Evolutionary conservation across 2,329 filamentous ascomycete species (phyloP).

Genomic region (Pseudogymnoascus sp.): DNA sequence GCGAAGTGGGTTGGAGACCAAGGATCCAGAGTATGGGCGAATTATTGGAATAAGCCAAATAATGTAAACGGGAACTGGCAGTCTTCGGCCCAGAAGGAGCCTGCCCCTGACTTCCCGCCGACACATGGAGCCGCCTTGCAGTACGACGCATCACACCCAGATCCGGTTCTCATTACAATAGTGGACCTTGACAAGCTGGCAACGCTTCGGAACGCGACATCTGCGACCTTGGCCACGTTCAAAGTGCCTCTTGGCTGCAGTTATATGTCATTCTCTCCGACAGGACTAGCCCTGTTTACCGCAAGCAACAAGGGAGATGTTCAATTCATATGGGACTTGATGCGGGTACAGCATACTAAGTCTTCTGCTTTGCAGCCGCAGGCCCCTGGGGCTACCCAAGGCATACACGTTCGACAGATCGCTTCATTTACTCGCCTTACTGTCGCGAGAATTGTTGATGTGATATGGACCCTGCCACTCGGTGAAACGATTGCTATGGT

Average conservation of each 20-base stretch:
- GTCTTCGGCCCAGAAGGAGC: conserved; percentile 22
- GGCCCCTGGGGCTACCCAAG: conserved; percentile 21
- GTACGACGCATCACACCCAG: conserved; percentile 41
- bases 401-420: conserved; percentile 67
- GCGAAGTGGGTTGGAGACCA: conserved; percentile 72
- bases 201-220: conserved; percentile 37
- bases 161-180: conserved; percentile 68
- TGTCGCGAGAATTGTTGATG: conserved; percentile 80
- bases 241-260: conserved; percentile 66
- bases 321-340: conserved; percentile 73
- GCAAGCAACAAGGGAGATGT: conserved; percentile 78
- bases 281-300: conserved; percentile 65
- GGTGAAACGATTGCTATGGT: conserved; percentile 81
- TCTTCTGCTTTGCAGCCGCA: conserved; percentile 50
- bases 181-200: conserved; percentile 58
- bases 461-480: conserved; percentile 74
- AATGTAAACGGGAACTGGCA: conserved; percentile 27
- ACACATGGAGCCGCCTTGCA: conserved; percentile 60
- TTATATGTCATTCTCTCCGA: conserved; percentile 70
- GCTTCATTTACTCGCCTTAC: conserved; percentile 88
- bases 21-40: conserved; percentile 68
- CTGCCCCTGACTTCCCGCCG: conserved; percentile 55
- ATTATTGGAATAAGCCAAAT: conserved; percentile 60
- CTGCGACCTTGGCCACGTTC: conserved; percentile 59
- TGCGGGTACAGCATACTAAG: conserved; percentile 55